Evolutionary conservation across 2,329 filamentous ascomycete genomes (phyloP).

Genomic region (Myotisia sp.): DNA sequence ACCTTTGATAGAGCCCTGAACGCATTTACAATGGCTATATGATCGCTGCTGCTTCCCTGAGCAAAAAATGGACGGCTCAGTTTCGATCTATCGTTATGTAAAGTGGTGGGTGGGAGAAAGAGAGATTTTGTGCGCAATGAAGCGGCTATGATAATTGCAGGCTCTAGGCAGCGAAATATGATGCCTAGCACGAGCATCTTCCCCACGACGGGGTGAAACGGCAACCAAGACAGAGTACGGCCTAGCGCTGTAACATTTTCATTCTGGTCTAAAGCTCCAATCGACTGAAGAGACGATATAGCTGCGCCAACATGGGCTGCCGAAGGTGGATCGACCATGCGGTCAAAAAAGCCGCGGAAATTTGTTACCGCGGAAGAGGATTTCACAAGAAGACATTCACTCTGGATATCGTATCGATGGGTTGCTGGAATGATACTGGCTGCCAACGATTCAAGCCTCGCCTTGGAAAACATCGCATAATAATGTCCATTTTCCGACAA

Average conservation of each 20-base stretch:
- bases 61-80: constrained; percentile 18
- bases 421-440: constrained; percentile 28
- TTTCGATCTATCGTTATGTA: constrained; percentile 14
- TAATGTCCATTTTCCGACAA: constrained; percentile 37
- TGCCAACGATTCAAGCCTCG: constrained; percentile 22
- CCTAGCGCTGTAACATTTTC: constrained; percentile 35
- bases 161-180: constrained; percentile 39
- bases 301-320: constrained; percentile 24
- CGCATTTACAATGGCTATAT: constrained; percentile 33
- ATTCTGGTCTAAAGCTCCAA: constrained; percentile 31
- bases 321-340: constrained; percentile 34
- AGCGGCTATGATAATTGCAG: constrained; percentile 34
- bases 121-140: constrained; percentile 22
- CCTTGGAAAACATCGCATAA: constrained; percentile 34
- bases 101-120: constrained; percentile 14
- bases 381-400: constrained; percentile 32
- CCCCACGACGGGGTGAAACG: constrained; percentile 32
- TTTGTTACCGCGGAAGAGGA: constrained; percentile 24
- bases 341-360: constrained; percentile 29
- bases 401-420: constrained; percentile 31
- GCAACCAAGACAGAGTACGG: constrained; percentile 28
- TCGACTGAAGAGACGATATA: constrained; percentile 24
- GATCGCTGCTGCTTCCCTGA: constrained; percentile 30
- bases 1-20: too few relatives aligned
- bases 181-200: constrained; percentile 39